A percentile compares a stretch with the other conserved stretches of the same genome.
Evolutionary conservation across 2,329 filamentous ascomycete genomes (phyloP).

Genomic region (Aspergillus clavatus): DNA sequence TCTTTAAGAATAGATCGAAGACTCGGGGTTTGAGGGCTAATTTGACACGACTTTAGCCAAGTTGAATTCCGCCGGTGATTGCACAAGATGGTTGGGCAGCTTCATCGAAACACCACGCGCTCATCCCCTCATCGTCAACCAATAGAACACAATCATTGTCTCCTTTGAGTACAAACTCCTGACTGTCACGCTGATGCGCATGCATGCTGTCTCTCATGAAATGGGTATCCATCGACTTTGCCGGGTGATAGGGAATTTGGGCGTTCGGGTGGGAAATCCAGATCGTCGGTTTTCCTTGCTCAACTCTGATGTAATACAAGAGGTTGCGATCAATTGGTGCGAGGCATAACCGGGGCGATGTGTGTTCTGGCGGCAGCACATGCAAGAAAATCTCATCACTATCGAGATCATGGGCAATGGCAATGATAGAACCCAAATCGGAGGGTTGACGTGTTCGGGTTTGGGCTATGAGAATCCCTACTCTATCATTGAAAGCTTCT

Average conservation of each 20-base stretch:
- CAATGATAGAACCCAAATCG: conserved; percentile 3
- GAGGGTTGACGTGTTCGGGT: neutral
- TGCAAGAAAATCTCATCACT: conserved; percentile 12
- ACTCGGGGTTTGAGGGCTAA: too few relatives aligned
- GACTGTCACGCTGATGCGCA: conserved; percentile 3
- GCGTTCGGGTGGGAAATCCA: conserved; percentile 16
- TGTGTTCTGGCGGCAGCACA: conserved; percentile 4
- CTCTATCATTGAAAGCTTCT: conserved; percentile 2
- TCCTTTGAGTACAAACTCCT: conserved; percentile 11
- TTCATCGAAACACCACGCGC: conserved; percentile 24
- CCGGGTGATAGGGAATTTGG: conserved; percentile 7
- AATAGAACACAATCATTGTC: conserved; percentile 18
- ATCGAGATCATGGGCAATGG: conserved; percentile 8
- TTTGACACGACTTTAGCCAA: too few relatives aligned
- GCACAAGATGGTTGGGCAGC: neutral
- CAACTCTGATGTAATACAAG: conserved; percentile 16
- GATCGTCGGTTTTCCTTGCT: conserved; percentile 14
- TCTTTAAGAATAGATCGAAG: neutral
- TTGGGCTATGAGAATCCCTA: conserved; percentile 9
- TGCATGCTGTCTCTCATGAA: conserved; percentile 9
- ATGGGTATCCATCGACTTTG: conserved; percentile 10
- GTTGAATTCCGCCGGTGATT: neutral
- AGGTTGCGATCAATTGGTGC: conserved; percentile 10
- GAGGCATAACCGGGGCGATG: conserved; percentile 5
- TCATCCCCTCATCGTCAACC: conserved; percentile 11